Base-by-base conservation (phyloP, 306 rosid genomes). In the Biancaea sappan region DNA sequence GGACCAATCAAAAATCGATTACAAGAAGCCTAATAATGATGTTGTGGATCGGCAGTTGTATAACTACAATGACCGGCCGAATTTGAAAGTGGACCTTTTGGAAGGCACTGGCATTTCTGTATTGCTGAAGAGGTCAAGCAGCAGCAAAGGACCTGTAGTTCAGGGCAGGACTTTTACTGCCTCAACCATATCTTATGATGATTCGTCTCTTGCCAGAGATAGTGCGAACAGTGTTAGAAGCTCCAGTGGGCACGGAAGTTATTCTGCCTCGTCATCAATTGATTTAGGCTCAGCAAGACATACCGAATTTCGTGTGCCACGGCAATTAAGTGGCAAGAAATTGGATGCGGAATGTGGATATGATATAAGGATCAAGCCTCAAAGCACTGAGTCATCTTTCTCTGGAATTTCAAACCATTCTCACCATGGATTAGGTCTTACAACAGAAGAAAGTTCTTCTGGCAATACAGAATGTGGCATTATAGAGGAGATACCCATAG, bases 51-150 rank as follows among this genome's bases (percentile, higher is more conserved):
- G 71, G 79, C 82, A 72, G 78, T 83, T 66, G 75, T 65, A 53
- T 83, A 85, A 34, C 57, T 79, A 14, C 63, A 84, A 67, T 2
- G 87, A 78, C 66, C 76, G 14, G 78, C 74, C 86, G 37, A 85
- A 78, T 71, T 66, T 75, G 79, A 84, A 71, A 77, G 84, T 40
- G 61, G 86, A 84, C 77, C 38, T 82, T 72, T 73, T 84, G 31
- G 97, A 89, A 81, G 91, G 97, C 65, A 77, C 89, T 1, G 98
- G 98, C 66, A 93, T 93, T 79, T 93, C 98, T 66, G 83, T 90
- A 78, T 81, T 93, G 77, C 82, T 93, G 79, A 89, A 82, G 84
- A 85, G 93, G 78, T 86, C 93, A 75, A 86, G 86, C 90, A 93
- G 92, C 79, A 81, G 53, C 82, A 93, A 86, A 81, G 98, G 93